Base-by-base conservation (phyloP, 2,329 filamentous ascomycete genomes). In the Pseudofabraea citricarpa region DNA sequence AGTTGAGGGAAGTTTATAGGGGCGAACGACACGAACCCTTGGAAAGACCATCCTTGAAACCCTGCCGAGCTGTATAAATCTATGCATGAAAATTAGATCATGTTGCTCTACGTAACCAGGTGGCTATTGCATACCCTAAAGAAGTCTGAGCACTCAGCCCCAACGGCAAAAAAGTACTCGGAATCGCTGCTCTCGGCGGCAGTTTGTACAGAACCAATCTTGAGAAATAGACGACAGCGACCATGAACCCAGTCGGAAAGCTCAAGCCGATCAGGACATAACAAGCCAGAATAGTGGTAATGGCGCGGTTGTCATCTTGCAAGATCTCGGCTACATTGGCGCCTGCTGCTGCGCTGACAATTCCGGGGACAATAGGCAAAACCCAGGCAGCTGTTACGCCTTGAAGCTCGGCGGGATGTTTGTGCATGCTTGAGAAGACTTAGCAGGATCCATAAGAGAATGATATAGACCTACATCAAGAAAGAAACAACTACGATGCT, bases 231-330 rank as follows among this genome's bases (percentile, higher is more conserved):
- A 86, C 73, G 15, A 75, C 76, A 26, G 85, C 64, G 20, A 84
- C 73, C 37, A 74, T 71, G 58, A 80, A 72, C 2, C 80, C 75
- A 40, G 86, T 60, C 0, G 74, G 74, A 5, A 70, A 70, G 9
- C 79, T 77, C 45, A 79, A 75, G 1, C 82, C 82, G 80, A 79
- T 85, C 51, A 87, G 73, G 13, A 85, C 66, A 56, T 85, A 87
- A 3, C 72, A 79, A 16, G 68, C 68, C 16, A 85, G 63, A 21
- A 86, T 56, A 0, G 82, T 86, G 21, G 73, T 73, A 21, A 83
- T 57, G 5, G 77, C 77, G 50, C 78, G 70, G 12, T 68, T 59
- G 2, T 63, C 60, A 50, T 79, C 64, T 2, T 72, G 70, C 1
- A 87, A 68, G 12, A 74, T 67, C 21, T 71, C 69, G 7, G 82